Percentiles rank a stretch among this genome's conserved stretches.
phyloP scores from a whole-genome alignment of 257 asterid species.

The Nicotiana knightiana region DNA sequence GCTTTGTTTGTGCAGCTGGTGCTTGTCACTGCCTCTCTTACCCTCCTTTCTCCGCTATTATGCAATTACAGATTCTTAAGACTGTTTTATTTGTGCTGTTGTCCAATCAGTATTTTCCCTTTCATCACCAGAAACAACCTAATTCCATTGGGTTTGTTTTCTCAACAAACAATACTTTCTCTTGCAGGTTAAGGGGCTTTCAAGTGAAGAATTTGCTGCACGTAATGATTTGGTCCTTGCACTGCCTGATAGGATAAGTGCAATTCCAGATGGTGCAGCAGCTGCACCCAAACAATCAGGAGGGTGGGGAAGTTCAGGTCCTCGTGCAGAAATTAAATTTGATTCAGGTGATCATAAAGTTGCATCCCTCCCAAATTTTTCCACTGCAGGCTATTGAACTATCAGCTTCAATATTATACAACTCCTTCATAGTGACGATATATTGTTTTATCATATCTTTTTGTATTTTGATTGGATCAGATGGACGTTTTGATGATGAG shows the following conservation, averaged over 20 bases:
- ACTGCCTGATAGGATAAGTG: constrained; percentile 78
- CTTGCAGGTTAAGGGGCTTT: constrained; percentile 76
- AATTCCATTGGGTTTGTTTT: not conserved
- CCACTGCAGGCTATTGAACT: not conserved
- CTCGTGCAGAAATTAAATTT: constrained; percentile 77
- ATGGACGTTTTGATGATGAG: constrained; percentile 77
- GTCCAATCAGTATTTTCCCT: not conserved
- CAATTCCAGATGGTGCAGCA: constrained; percentile 88
- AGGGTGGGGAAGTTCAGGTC: constrained; percentile 83
- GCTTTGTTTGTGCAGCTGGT: not conserved
- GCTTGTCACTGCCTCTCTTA: not conserved
- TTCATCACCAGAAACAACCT: not conserved
- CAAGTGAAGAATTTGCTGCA: constrained; percentile 69
- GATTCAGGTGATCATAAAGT: constrained; percentile 57
- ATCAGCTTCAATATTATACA: not conserved
- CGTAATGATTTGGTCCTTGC: constrained; percentile 91
- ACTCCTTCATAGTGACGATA: not conserved
- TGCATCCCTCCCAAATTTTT: not conserved
- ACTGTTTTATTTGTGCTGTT: not conserved
- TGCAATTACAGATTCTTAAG: not conserved
- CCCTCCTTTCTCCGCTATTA: not conserved
- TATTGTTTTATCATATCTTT: not conserved
- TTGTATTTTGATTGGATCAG: constrained; percentile 32
- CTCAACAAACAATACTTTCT: not conserved
- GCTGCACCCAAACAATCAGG: constrained; percentile 77